Conservation (phyloP, 1,139 yeast species). For the Taiozyma onychis region DNA sequence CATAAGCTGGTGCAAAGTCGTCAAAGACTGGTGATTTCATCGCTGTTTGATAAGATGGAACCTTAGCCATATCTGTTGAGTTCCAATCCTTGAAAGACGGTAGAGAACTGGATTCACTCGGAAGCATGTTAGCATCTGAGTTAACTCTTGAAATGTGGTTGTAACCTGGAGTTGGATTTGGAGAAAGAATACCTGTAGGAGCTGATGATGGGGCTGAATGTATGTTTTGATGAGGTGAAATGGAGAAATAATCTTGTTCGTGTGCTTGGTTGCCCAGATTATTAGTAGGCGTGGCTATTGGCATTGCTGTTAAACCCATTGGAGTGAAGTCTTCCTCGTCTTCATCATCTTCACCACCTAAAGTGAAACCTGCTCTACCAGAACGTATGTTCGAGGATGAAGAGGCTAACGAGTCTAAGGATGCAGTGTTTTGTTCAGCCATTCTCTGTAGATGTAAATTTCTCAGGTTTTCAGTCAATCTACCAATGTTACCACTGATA, state of each 20-base stretch:
- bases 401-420: slow-evolving; percentile 15
- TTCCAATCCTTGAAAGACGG: slow-evolving; percentile 32
- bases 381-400: neutral
- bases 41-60: slow-evolving; percentile 84
- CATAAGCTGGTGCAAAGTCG: slow-evolving; percentile 59
- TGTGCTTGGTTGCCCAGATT: slow-evolving; percentile 9
- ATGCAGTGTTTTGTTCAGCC: slow-evolving; percentile 16
- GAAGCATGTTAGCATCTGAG: slow-evolving; percentile 28
- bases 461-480: slow-evolving; percentile 47
- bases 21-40: slow-evolving; percentile 42
- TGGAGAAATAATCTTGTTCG: slow-evolving; percentile 18
- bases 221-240: slow-evolving; percentile 17
- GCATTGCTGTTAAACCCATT: slow-evolving; percentile 7
- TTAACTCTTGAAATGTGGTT: slow-evolving; percentile 56
- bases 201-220: slow-evolving; percentile 5
- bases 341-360: slow-evolving; percentile 18
- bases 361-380: slow-evolving; percentile 7
- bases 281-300: slow-evolving; percentile 21
- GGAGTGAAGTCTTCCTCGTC: slow-evolving; percentile 18
- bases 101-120: neutral
- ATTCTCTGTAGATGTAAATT: slow-evolving; percentile 45
- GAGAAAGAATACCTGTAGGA: slow-evolving; percentile 24
- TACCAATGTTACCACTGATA: slow-evolving; percentile 23
- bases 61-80: slow-evolving; percentile 47
- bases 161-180: slow-evolving; percentile 45